These are phyloP conservation scores for Suillus lakei DNA, from an alignment of 768 basidiomycete species.

Conservation along the genomic window DNA sequence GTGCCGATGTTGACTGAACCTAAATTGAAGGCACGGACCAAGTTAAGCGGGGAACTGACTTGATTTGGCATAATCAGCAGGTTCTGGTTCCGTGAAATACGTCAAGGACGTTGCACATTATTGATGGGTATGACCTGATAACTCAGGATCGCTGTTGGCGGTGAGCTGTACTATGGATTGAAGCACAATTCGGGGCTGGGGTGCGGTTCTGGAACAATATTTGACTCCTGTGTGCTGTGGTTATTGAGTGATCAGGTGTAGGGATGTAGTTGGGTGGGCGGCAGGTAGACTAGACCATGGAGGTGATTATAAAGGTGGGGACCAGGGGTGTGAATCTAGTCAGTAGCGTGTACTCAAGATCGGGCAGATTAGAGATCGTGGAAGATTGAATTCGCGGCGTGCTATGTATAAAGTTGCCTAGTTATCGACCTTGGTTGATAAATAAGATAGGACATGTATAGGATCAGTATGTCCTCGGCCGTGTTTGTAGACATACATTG, in stretches of 20 bases:
- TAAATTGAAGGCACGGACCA: not conserved
- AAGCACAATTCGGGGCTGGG: not conserved
- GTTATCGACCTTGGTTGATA: not conserved
- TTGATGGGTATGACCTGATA: not conserved
- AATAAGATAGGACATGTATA: not conserved
- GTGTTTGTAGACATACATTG: slow-evolving; percentile 9
- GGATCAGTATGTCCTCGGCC: not conserved
- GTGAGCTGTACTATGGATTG: not conserved
- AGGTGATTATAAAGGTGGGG: not conserved
- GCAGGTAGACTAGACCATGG: not conserved
- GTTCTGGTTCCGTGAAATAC: not conserved
- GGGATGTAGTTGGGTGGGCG: not conserved
- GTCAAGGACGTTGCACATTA: not conserved
- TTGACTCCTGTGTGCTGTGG: not conserved
- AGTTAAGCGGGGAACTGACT: not conserved
- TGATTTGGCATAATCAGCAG: not conserved
- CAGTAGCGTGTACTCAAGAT: not conserved
- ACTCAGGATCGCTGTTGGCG: not conserved
- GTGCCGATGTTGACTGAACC: no score
- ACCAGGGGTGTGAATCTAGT: not conserved
- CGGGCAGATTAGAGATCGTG: not conserved
- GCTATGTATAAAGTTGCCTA: not conserved
- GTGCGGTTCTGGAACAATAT: not conserved
- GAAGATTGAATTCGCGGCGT: not conserved
- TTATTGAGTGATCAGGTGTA: no score